These are phyloP conservation scores for Sporothrix dimorphospora DNA, from an alignment of 2,329 filamentous ascomycete species.

Conservation along the genomic window DNA sequence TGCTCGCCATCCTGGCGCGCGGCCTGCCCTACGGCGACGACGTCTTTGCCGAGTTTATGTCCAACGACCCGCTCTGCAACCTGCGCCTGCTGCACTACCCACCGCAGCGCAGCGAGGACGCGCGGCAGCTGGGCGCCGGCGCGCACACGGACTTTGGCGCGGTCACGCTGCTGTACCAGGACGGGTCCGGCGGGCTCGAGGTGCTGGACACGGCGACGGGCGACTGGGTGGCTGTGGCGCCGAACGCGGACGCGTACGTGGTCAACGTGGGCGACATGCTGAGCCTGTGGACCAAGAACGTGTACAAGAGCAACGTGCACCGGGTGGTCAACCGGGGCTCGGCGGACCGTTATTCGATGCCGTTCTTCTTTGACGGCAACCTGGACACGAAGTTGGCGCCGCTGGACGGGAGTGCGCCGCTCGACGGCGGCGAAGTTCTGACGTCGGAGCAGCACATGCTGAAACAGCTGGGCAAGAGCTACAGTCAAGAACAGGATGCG, in stretches of 20 bases:
- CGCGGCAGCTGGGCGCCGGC: constrained; percentile 45
- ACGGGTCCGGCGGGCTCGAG: constrained; percentile 54
- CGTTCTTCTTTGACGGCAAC: constrained; percentile 60
- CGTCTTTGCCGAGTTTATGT: constrained; percentile 49
- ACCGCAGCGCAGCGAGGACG: constrained; percentile 47
- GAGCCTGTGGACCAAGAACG: constrained; percentile 54
- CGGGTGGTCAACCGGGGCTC: constrained; percentile 57
- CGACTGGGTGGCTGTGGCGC: constrained; percentile 51
- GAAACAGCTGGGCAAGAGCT: constrained; percentile 39
- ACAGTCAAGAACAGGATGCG: constrained; percentile 24
- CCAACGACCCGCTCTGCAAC: constrained; percentile 48
- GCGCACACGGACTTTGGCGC: constrained; percentile 60
- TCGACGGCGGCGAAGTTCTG: constrained; percentile 34
- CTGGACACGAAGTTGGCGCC: constrained; percentile 45
- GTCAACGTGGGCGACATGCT: constrained; percentile 53
- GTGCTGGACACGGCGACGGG: constrained; percentile 50
- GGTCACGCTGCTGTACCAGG: constrained; percentile 59
- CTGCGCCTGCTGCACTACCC: constrained; percentile 56
- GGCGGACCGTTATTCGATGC: constrained; percentile 58
- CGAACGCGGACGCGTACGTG: constrained; percentile 45
- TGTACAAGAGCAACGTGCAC: constrained; percentile 58
- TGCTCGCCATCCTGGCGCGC: constrained; percentile 49
- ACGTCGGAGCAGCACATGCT: constrained; percentile 44
- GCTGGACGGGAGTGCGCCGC: constrained; percentile 39
- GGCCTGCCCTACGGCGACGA: constrained; percentile 47